phyloP scores from a whole-genome alignment of 805 yeast genomes.

The Kodamaea lidongshanica region DNA sequence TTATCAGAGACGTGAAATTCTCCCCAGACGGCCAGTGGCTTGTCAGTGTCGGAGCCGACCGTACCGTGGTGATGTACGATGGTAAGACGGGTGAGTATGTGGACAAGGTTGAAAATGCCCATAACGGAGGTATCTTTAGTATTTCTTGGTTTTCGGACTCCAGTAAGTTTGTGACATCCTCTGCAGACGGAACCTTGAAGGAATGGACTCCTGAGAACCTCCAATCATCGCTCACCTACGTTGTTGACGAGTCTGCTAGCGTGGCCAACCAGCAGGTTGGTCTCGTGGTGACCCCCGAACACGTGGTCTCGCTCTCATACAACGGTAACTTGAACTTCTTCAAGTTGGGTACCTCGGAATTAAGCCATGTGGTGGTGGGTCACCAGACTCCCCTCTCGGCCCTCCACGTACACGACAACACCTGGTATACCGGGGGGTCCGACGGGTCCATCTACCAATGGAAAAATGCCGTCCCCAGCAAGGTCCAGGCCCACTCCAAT shows the following conservation, averaged over 20 bases:
- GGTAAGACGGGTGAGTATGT: conserved; percentile 79
- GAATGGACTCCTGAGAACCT: conserved; percentile 42
- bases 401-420: conserved; percentile 25
- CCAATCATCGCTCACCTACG: conserved; percentile 33
- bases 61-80: conserved; percentile 70
- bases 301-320: conserved; percentile 59
- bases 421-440: conserved; percentile 61
- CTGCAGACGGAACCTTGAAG: conserved; percentile 77
- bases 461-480: conserved; percentile 24
- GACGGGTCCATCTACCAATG: conserved; percentile 73
- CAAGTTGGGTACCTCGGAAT: conserved; percentile 28
- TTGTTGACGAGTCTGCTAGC: conserved; percentile 23
- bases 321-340: conserved; percentile 69
- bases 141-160: conserved; percentile 62
- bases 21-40: conserved; percentile 74
- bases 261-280: conserved; percentile 75
- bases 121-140: conserved; percentile 77
- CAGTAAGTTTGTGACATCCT: conserved; percentile 60
- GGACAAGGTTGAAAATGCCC: conserved; percentile 46
- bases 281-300: conserved; percentile 55
- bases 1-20: conserved; percentile 73
- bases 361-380: conserved; percentile 49
- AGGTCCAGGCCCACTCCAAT: conserved; percentile 48
- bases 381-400: conserved; percentile 82
- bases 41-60: conserved; percentile 81